Base-by-base conservation (phyloP, 495 filamentous ascomycete species). In the Opeltia flavorubescens region DNA sequence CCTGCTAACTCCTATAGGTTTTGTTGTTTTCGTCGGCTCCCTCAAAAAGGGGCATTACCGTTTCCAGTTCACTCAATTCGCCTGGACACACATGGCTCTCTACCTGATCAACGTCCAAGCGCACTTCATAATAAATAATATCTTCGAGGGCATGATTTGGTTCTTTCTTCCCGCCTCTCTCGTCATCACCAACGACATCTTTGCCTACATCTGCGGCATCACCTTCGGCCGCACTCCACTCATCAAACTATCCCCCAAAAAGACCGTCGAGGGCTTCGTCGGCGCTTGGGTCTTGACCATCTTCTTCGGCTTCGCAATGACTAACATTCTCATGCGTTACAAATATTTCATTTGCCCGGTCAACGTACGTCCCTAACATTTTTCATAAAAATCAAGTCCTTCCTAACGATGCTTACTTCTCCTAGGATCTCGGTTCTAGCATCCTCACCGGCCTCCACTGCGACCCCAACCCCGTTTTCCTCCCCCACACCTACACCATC, bases 101-200 rank as follows among this genome's bases (percentile, higher is more conserved):
- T 95, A 94, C 69, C 67, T 99, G 57, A 95, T 99, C 54, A 88
- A 95, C 21, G 86, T 95, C 11, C 93, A 99, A 62, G 87, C 93
- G 20, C 93, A 99, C 64, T 99, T 99, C 59, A 86, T 99, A 63
- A 95, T 99, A 84, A 96, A 99, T 71, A 99, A 96, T 65, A 81
- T 96, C 50, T 89, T 99, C 62, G 93, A 99, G 67, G 93, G 93
- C 64, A 87, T 99, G 86, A 91, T 99, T 61, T 99, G 93, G 93
- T 96, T 99, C 73, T 95, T 99, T 75, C 71, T 99, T 38, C 93
- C 93, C 2, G 89, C 86, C 2, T 82, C 84, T 24, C 74, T 99
- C 46, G 93, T 99, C 55, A 95, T 96, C 58, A 94, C 84, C 30
- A 99, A 99, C 59, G 93, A 99, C 62, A 99, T 96, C 50, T 96